phyloP scores from a whole-genome alignment of 495 filamentous ascomycete genomes.

The Podospora pseudoanserina region DNA sequence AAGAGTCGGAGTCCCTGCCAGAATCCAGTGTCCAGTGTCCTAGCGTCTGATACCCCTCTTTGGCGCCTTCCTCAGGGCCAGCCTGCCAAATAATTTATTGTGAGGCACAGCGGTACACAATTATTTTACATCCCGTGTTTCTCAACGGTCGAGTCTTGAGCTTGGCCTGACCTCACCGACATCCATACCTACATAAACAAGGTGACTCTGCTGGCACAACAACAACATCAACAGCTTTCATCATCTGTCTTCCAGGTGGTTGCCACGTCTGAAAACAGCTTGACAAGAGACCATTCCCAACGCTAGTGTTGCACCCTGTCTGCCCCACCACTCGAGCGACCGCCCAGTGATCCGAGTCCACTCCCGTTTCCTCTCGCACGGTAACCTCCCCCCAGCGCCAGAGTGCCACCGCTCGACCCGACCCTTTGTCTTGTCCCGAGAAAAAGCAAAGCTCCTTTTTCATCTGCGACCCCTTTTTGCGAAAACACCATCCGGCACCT shows the following conservation, averaged over 20 bases:
- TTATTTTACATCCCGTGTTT: background rate
- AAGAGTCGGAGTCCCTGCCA: background rate
- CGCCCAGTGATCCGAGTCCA: background rate
- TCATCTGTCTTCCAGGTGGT: background rate
- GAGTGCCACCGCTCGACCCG: constrained; percentile 10
- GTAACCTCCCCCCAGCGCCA: constrained; percentile 8
- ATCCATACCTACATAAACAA: background rate
- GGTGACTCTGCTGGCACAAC: background rate
- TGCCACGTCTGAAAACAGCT: background rate
- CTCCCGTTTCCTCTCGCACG: background rate
- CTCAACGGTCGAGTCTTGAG: too few species aligned
- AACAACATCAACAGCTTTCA: background rate
- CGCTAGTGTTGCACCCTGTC: background rate
- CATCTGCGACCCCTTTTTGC: constrained; percentile 17
- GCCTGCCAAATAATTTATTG: background rate
- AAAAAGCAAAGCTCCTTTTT: constrained; percentile 22
- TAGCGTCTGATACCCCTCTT: constrained; percentile 12
- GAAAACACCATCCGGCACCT: constrained; percentile 11
- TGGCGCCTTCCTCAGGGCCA: background rate
- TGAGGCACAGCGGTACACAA: constrained; percentile 6
- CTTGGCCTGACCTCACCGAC: background rate
- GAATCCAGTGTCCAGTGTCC: background rate
- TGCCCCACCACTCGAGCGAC: constrained; percentile 1
- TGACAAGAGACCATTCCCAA: background rate
- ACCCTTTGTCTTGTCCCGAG: constrained; percentile 14